A percentile compares a stretch with the other conserved stretches of the same genome.
Conservation (phyloP, 805 yeast species). For the Teunomyces kruisii region DNA sequence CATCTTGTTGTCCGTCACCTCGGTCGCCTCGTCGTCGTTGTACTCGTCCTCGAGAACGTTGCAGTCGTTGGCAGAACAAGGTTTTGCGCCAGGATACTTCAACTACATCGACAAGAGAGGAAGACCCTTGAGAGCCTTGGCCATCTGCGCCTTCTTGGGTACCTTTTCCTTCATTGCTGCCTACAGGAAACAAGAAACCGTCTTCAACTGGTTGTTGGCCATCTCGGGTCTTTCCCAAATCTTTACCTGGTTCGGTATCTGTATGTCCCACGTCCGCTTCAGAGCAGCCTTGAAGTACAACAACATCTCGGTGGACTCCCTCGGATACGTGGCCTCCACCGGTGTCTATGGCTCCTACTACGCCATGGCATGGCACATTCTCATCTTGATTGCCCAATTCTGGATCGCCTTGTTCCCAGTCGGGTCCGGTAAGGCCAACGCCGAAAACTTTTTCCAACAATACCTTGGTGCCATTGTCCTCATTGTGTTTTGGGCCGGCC, state of each 20-base stretch:
- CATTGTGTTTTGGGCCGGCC: constrained; percentile 29
- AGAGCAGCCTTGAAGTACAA: constrained; percentile 36
- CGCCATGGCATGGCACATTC: constrained; percentile 29
- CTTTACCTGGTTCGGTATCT: constrained; percentile 44
- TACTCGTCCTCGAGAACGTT: constrained; percentile 44
- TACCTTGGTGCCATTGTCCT: constrained; percentile 36
- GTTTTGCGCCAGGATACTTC: constrained; percentile 39
- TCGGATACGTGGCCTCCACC: constrained; percentile 39
- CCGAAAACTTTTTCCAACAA: constrained; percentile 29
- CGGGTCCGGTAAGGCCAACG: constrained; percentile 25
- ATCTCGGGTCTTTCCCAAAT: constrained; percentile 43
- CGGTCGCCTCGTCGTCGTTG: constrained; percentile 43
- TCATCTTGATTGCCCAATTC: constrained; percentile 42
- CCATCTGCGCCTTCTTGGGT: constrained; percentile 34
- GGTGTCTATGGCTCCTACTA: constrained; percentile 41
- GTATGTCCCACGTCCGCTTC: constrained; percentile 41
- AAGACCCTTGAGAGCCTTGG: constrained; percentile 40
- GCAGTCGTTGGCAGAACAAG: constrained; percentile 43
- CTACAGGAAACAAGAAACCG: constrained; percentile 36
- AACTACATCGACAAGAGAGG: constrained; percentile 42
- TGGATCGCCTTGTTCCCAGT: constrained; percentile 46
- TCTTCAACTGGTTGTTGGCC: constrained; percentile 43
- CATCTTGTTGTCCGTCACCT: constrained; percentile 40
- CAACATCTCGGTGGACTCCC: constrained; percentile 25
- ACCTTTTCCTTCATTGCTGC: constrained; percentile 43